Evolutionary conservation across 306 rosid species (phyloP).

Genomic region (Castanea crenata): DNA sequence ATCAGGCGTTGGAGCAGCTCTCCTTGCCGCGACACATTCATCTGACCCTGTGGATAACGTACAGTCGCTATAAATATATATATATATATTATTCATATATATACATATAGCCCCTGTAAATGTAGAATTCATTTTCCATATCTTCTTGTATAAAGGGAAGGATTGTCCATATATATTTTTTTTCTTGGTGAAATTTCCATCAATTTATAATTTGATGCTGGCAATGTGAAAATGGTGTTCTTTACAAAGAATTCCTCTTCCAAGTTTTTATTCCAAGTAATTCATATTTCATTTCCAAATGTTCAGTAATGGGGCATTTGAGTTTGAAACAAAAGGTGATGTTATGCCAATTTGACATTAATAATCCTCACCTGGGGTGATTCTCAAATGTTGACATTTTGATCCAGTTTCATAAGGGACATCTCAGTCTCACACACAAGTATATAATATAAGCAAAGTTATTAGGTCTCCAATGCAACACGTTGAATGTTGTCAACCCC

Average conservation of each 20-base stretch:
- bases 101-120: conserved; percentile 77
- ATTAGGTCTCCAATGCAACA: no score
- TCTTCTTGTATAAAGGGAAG: conserved; percentile 54
- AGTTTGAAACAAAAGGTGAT: no score
- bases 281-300: background rate
- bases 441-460: no score
- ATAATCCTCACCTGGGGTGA: no score
- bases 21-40: conserved; percentile 80
- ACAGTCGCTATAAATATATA: conserved; percentile 62
- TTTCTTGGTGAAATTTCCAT: conserved; percentile 35
- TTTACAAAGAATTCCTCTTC: conserved; percentile 1
- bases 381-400: no score
- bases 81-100: conserved; percentile 29
- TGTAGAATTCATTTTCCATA: conserved; percentile 62
- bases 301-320: background rate
- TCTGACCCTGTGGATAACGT: conserved; percentile 65
- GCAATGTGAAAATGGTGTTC: conserved; percentile 22
- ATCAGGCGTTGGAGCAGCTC: conserved; percentile 80
- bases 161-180: conserved; percentile 57
- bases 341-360: no score
- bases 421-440: no score
- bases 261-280: background rate
- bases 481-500: no score
- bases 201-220: conserved; percentile 31
- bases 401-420: no score